Conservation (phyloP, 2,329 filamentous ascomycete species). For the Nemania abortiva region DNA sequence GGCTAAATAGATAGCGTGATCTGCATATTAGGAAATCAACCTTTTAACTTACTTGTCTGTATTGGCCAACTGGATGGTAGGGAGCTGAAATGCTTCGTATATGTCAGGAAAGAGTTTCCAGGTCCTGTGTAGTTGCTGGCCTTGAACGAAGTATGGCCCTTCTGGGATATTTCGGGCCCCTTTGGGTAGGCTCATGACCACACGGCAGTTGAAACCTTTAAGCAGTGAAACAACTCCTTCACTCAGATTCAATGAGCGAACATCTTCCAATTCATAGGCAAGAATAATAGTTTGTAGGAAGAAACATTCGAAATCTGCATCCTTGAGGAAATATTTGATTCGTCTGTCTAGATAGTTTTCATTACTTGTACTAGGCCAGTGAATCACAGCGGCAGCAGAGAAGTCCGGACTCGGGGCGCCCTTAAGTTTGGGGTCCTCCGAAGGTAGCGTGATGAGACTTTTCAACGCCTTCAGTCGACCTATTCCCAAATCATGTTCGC, state of each 20-base stretch:
- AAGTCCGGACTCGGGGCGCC: background rate
- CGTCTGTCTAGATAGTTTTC: background rate
- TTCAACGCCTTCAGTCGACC: background rate
- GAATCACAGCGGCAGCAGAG: background rate
- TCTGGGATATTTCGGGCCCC: background rate
- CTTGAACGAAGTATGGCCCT: background rate
- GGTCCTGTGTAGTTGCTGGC: background rate
- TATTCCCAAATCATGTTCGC: background rate
- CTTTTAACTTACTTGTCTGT: background rate
- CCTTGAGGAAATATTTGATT: background rate
- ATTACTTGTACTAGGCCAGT: background rate
- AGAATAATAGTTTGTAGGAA: background rate
- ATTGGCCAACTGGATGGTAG: background rate
- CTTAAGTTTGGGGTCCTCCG: background rate
- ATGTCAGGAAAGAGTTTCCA: background rate
- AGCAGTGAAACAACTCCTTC: background rate
- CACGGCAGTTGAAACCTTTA: background rate
- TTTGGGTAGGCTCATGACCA: background rate
- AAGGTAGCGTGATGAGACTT: background rate
- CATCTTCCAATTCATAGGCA: background rate
- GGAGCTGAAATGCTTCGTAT: background rate
- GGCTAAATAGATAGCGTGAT: background rate
- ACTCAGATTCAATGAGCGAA: background rate
- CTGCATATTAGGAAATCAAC: no score
- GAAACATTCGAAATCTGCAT: background rate